Conservation (phyloP, 2,329 filamentous ascomycete species). For the Polychaeton citri region DNA sequence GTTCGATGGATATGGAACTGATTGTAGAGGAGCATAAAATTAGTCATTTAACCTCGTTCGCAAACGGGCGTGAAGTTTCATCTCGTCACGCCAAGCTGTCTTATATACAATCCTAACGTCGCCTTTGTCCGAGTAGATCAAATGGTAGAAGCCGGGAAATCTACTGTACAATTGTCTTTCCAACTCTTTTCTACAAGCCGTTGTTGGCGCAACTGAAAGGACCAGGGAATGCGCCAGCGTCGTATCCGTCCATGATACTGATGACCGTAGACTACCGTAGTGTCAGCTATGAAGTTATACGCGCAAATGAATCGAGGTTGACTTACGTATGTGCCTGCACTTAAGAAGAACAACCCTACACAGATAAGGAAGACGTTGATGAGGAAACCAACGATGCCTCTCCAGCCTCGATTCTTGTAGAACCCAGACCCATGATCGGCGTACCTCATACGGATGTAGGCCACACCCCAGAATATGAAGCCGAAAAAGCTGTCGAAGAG, state of each 20-base stretch:
- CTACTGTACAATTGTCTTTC: no score
- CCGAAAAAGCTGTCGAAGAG: slow-evolving; percentile 89
- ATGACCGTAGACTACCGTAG: slow-evolving; percentile 43
- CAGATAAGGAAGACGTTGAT: slow-evolving; percentile 62
- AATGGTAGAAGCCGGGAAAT: no score
- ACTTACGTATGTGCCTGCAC: slow-evolving; percentile 66
- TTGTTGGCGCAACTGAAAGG: slow-evolving; percentile 65
- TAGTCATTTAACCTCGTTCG: no score
- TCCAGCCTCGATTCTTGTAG: slow-evolving; percentile 40
- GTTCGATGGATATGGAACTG: slow-evolving; percentile 5
- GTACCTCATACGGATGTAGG: slow-evolving; percentile 62
- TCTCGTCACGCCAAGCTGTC: no score
- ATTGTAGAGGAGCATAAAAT: background rate
- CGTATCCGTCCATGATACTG: slow-evolving; percentile 62
- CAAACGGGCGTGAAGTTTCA: no score
- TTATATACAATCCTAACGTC: no score
- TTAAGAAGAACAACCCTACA: slow-evolving; percentile 69
- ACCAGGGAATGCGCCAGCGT: slow-evolving; percentile 48
- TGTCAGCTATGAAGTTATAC: slow-evolving; percentile 9
- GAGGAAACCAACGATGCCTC: slow-evolving; percentile 40
- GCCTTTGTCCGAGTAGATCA: no score
- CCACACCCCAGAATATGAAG: slow-evolving; percentile 88
- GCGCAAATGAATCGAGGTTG: background rate
- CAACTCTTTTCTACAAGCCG: slow-evolving; percentile 27
- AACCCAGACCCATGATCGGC: slow-evolving; percentile 46